Conservation (phyloP, 768 basidiomycete genomes). For the Rhizopogon sp. region DNA sequence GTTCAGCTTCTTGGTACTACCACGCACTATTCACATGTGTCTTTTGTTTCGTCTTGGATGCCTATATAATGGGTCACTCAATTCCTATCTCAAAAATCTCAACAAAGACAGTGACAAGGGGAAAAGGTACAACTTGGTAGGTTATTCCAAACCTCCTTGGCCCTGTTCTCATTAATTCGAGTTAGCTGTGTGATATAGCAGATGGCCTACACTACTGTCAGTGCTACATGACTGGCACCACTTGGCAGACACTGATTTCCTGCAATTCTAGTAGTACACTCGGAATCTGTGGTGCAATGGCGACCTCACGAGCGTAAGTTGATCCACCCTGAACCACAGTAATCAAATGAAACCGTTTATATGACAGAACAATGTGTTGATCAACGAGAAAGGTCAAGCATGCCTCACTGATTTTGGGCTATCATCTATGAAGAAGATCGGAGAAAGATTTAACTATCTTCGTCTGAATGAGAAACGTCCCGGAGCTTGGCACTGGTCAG, state of each 20-base stretch:
- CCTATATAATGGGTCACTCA: neutral
- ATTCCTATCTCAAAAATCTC: neutral
- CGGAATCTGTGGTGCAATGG: conserved; percentile 1
- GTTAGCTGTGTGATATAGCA: neutral
- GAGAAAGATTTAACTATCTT: neutral
- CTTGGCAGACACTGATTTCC: neutral
- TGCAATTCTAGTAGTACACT: neutral
- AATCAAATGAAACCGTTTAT: neutral
- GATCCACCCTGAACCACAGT: neutral
- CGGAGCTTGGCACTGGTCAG: neutral
- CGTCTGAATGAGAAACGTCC: neutral
- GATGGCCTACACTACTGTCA: neutral
- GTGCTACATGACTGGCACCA: neutral
- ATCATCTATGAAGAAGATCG: neutral
- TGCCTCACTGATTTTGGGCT: neutral
- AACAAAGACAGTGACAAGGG: neutral
- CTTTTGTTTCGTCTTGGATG: neutral
- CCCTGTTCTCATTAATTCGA: neutral
- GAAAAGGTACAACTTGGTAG: neutral
- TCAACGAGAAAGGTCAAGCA: neutral
- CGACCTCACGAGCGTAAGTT: neutral
- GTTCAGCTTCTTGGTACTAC: neutral
- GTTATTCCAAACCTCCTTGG: neutral
- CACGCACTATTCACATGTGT: neutral
- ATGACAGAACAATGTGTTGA: neutral